Conservation (phyloP, 768 basidiomycete species). For the Boletales sp. region DNA sequence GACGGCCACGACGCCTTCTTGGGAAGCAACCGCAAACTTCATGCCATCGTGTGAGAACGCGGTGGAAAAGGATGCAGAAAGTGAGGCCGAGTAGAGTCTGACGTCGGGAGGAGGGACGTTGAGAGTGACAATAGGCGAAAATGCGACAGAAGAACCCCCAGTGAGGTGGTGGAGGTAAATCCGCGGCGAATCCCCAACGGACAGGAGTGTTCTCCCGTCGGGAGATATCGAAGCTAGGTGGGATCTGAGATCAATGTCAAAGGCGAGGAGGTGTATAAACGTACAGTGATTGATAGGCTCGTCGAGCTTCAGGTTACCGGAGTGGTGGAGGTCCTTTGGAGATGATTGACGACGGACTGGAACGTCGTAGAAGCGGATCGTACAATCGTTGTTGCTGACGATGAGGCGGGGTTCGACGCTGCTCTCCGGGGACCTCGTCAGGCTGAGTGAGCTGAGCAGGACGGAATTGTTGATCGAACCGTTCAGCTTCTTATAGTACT, state of each 20-base stretch:
- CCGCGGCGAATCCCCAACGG: conserved; percentile 87
- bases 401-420: conserved; percentile 72
- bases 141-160: conserved; percentile 57
- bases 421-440: conserved; percentile 58
- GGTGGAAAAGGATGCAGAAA: conserved; percentile 74
- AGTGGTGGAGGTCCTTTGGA: conserved; percentile 43
- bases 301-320: conserved; percentile 53
- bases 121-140: conserved; percentile 66
- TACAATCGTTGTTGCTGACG: conserved; percentile 84
- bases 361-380: conserved; percentile 78
- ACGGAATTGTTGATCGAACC: conserved; percentile 86
- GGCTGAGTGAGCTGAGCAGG: conserved; percentile 56
- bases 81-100: conserved; percentile 38
- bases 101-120: conserved; percentile 56
- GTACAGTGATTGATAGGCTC: conserved; percentile 81
- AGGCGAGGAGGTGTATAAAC: conserved; percentile 25
- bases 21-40: conserved; percentile 81
- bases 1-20: conserved; percentile 75
- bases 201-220: conserved; percentile 80
- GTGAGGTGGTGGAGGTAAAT: conserved; percentile 79
- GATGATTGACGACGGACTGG: conserved; percentile 46
- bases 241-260: conserved; percentile 8
- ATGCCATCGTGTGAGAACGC: conserved; percentile 72
- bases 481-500: conserved; percentile 47
- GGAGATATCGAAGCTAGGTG: conserved; percentile 80